phyloP scores from a whole-genome alignment of 2,329 filamentous ascomycete genomes.

The Aspergillus sojae region DNA sequence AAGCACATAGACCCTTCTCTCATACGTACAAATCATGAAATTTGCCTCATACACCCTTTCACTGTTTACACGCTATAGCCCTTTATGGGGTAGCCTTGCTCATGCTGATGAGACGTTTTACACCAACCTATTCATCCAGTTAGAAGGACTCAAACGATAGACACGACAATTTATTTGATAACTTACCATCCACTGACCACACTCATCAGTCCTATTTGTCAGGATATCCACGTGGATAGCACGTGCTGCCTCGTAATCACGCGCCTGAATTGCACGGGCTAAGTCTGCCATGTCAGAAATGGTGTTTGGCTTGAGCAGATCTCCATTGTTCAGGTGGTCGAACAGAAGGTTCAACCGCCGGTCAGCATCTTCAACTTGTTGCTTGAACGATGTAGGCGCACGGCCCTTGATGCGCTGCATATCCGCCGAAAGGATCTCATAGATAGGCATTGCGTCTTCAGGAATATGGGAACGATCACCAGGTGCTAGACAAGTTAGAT shows the following conservation, averaged over 20 bases:
- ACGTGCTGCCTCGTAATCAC: constrained; percentile 69
- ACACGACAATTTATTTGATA: background rate
- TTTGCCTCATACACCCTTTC: background rate
- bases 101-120: constrained; percentile 78
- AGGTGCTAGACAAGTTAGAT: constrained; percentile 46
- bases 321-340: constrained; percentile 95
- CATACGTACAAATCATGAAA: constrained; percentile 18
- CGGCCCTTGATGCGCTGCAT: constrained; percentile 86
- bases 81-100: constrained; percentile 71
- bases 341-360: constrained; percentile 93
- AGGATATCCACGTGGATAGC: constrained; percentile 74
- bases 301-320: constrained; percentile 78
- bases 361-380: constrained; percentile 90
- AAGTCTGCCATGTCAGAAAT: constrained; percentile 51
- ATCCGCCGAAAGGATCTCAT: constrained; percentile 77
- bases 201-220: constrained; percentile 75
- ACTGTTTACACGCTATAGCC: background rate
- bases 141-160: background rate
- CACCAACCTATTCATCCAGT: constrained; percentile 60
- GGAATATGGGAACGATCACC: constrained; percentile 93
- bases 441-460: constrained; percentile 71
- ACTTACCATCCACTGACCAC: constrained; percentile 85
- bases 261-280: constrained; percentile 66
- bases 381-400: constrained; percentile 82
- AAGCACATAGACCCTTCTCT: constrained; percentile 5